A percentile compares a stretch with the other conserved stretches of the same genome.
Conservation (phyloP, 768 basidiomycete species). For the Pleurotus giganteus region DNA sequence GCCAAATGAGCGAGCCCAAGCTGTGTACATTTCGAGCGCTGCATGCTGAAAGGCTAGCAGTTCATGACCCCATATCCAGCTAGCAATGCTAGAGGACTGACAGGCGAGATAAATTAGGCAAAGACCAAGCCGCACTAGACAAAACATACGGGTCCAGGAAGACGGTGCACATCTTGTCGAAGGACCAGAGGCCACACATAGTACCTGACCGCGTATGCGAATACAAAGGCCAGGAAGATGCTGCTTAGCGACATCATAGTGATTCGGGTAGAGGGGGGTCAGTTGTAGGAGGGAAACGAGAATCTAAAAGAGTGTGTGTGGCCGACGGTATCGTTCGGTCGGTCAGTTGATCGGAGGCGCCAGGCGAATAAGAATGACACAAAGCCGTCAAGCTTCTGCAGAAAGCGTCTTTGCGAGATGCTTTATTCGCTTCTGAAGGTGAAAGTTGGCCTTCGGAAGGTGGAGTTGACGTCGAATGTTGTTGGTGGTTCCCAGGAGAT, state of each 20-base stretch:
- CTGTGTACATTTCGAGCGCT: slow-evolving; percentile 28
- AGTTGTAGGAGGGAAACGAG: not conserved
- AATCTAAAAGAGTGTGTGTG: slow-evolving; percentile 3
- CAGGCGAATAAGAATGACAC: not conserved
- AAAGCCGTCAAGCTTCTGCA: not conserved
- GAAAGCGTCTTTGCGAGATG: not conserved
- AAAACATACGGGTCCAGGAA: slow-evolving; percentile 22
- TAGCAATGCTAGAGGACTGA: slow-evolving; percentile 19
- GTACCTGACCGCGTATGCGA: slow-evolving; percentile 6
- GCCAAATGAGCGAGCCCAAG: slow-evolving; percentile 30
- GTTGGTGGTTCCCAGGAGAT: not conserved
- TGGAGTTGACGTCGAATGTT: not conserved
- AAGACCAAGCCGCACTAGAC: not conserved
- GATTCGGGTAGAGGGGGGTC: not conserved
- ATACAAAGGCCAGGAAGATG: slow-evolving; percentile 9
- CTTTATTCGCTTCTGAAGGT: slow-evolving; percentile 4
- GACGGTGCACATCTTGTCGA: slow-evolving; percentile 12
- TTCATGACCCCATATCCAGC: slow-evolving; percentile 37
- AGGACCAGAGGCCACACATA: not conserved
- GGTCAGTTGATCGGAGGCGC: not conserved
- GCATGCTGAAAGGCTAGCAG: slow-evolving; percentile 29
- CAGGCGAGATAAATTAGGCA: not conserved
- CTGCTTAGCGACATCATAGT: slow-evolving; percentile 7
- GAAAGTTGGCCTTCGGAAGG: not conserved
- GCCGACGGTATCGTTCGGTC: not conserved